Conservation (phyloP, 805 yeast genomes). For the Lachancea fermentati region DNA sequence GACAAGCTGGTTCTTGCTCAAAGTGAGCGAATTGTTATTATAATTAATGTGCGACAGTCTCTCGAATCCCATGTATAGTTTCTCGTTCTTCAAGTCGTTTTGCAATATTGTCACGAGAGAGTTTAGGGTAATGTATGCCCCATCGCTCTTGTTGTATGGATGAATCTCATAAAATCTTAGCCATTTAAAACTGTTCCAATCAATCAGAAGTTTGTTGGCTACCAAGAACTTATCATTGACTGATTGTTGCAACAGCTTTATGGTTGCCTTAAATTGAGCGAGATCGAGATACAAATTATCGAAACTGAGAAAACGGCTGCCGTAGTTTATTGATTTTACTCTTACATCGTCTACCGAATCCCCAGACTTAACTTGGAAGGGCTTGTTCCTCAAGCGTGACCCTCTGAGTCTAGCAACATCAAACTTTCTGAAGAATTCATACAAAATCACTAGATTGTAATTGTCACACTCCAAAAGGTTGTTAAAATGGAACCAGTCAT, state of each 20-base stretch:
- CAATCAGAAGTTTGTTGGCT: slow-evolving; percentile 24
- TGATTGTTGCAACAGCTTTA: slow-evolving; percentile 30
- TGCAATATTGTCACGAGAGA: slow-evolving; percentile 39
- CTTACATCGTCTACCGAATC: slow-evolving; percentile 18
- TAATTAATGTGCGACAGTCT: slow-evolving; percentile 29
- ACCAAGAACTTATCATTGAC: slow-evolving; percentile 28
- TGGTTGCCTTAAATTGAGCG: slow-evolving; percentile 30
- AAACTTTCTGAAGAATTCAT: slow-evolving; percentile 47
- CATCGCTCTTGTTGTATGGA: slow-evolving; percentile 17
- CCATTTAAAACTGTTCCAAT: slow-evolving; percentile 33
- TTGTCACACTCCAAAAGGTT: slow-evolving; percentile 43
- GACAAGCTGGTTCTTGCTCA: slow-evolving; percentile 34
- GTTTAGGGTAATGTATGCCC: slow-evolving; percentile 33
- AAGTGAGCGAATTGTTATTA: slow-evolving; percentile 23
- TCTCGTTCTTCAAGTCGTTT: slow-evolving; percentile 36
- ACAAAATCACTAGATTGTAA: slow-evolving; percentile 46
- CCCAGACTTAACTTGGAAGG: slow-evolving; percentile 1
- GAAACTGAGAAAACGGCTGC: slow-evolving; percentile 35
- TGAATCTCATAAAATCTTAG: slow-evolving; percentile 24
- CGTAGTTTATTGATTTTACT: slow-evolving; percentile 34
- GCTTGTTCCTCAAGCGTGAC: slow-evolving; percentile 3
- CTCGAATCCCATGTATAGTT: slow-evolving; percentile 31
- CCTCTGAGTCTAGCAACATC: slow-evolving; percentile 29
- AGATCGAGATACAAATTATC: slow-evolving; percentile 32
- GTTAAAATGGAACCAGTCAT: slow-evolving; percentile 74